phyloP scores from a whole-genome alignment of 2,329 filamentous ascomycete species.

The Colletotrichum sp. region DNA sequence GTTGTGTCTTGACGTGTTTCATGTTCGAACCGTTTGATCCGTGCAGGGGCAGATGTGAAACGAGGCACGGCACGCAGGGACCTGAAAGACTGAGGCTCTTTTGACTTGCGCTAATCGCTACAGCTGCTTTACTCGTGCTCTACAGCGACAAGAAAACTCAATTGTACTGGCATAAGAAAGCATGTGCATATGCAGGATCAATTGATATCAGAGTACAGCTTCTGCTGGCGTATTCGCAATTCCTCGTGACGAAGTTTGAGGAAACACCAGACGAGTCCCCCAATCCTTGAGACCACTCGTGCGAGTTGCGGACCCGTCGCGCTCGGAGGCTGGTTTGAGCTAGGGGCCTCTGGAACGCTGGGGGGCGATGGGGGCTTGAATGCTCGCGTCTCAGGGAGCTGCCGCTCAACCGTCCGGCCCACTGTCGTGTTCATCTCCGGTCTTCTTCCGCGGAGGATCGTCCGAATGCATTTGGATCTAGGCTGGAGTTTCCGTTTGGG shows the following conservation, averaged over 20 bases:
- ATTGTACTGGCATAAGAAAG: not conserved
- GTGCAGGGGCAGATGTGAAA: not conserved
- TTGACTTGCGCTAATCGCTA: not conserved
- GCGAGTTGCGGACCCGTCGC: not conserved
- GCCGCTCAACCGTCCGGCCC: not conserved
- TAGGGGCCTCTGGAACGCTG: not conserved
- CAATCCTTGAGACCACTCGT: not conserved
- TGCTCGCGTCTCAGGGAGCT: not conserved
- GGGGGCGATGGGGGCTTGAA: not conserved
- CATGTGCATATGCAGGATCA: not conserved
- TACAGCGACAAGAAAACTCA: not conserved
- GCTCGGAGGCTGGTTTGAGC: not conserved
- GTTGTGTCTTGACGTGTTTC: conserved; percentile 10
- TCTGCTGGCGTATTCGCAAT: accelerated
- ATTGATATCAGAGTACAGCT: not conserved
- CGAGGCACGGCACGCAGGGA: not conserved
- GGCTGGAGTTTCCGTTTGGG: not conserved
- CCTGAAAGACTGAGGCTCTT: not conserved
- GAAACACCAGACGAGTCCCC: not conserved
- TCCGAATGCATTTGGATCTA: not conserved
- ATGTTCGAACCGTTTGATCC: not conserved
- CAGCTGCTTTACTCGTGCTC: not conserved
- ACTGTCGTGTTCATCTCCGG: not conserved
- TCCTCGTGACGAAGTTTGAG: not conserved
- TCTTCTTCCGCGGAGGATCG: not conserved